Percentiles rank a stretch among this genome's conserved stretches.
phyloP scores from a whole-genome alignment of 495 filamentous ascomycete genomes.

The Bombardia bombarda region DNA sequence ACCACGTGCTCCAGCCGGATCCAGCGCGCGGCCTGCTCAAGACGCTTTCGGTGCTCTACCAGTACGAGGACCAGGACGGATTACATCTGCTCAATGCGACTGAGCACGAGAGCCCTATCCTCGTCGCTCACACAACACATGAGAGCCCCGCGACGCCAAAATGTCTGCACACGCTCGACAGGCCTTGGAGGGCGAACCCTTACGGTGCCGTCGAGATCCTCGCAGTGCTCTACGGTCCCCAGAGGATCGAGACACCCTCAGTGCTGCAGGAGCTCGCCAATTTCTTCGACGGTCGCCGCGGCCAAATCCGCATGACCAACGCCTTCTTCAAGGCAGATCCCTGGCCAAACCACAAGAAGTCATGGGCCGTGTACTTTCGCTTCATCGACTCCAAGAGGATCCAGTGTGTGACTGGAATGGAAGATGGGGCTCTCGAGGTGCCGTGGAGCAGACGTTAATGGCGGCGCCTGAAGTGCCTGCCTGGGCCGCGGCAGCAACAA shows the following conservation, averaged over 20 bases:
- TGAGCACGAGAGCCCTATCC: constrained; percentile 4
- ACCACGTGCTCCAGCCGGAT: constrained; percentile 12
- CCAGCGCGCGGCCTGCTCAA: constrained; percentile 11
- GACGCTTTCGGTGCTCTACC: constrained; percentile 16
- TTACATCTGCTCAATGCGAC: constrained; percentile 4
- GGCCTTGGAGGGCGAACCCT: constrained; percentile 8
- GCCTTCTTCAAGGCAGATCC: constrained; percentile 16
- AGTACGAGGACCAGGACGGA: constrained; percentile 8
- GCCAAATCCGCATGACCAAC: constrained; percentile 21
- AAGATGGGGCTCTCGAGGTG: constrained; percentile 19
- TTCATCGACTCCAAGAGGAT: constrained; percentile 14
- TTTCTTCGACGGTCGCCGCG: constrained; percentile 14
- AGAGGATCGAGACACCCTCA: constrained; percentile 11
- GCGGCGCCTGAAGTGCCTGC: background rate
- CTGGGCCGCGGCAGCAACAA: background rate
- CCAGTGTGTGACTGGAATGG: constrained; percentile 21
- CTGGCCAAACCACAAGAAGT: constrained; percentile 16
- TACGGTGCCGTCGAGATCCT: constrained; percentile 13
- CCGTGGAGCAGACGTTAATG: constrained; percentile 13
- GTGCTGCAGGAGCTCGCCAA: constrained; percentile 15
- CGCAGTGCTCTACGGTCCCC: constrained; percentile 16
- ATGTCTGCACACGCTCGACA: background rate
- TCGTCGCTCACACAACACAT: background rate
- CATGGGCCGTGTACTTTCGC: constrained; percentile 20
- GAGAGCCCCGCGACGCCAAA: background rate